These are phyloP conservation scores for Colletotrichum ledebouriae DNA, from an alignment of 2,329 filamentous ascomycete species.

Conservation along the genomic window DNA sequence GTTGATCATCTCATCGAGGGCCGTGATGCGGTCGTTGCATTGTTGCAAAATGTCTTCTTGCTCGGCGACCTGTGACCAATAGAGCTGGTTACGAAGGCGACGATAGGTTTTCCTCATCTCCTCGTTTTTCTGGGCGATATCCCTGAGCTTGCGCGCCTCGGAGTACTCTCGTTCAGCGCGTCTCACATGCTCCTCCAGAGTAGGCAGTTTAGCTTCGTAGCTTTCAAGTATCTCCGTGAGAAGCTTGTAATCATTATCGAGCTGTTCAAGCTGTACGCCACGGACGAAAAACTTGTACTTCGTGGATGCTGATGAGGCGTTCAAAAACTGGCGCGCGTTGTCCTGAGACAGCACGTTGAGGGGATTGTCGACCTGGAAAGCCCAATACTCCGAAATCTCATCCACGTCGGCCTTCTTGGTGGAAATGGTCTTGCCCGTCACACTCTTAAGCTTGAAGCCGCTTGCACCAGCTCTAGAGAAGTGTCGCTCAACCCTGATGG, in stretches of 20 bases:
- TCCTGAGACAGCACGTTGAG: slow-evolving; percentile 97
- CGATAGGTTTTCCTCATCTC: slow-evolving; percentile 68
- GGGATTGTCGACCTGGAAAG: slow-evolving; percentile 94
- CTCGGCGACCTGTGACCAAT: slow-evolving; percentile 89
- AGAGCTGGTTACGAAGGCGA: slow-evolving; percentile 74
- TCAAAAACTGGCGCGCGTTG: slow-evolving; percentile 92
- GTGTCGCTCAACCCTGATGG: slow-evolving; percentile 90
- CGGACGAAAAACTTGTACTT: slow-evolving; percentile 98
- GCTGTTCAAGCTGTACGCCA: slow-evolving; percentile 91
- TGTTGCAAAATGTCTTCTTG: slow-evolving; percentile 71
- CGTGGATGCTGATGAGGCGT: slow-evolving; percentile 81
- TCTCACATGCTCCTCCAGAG: slow-evolving; percentile 73
- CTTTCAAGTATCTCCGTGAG: slow-evolving; percentile 84
- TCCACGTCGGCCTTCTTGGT: slow-evolving; percentile 89
- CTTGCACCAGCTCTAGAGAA: slow-evolving; percentile 82
- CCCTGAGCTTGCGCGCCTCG: slow-evolving; percentile 45
- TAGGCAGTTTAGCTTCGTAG: slow-evolving; percentile 73
- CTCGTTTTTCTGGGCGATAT: slow-evolving; percentile 53
- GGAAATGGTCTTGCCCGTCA: slow-evolving; percentile 77
- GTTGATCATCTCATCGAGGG: slow-evolving; percentile 53
- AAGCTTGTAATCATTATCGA: slow-evolving; percentile 91
- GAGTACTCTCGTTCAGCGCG: slow-evolving; percentile 67
- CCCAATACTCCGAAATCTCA: slow-evolving; percentile 93
- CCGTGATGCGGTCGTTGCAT: slow-evolving; percentile 46
- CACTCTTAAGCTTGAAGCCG: slow-evolving; percentile 89